Evolutionary conservation across 352 stramenopile species (phyloP).

Genomic region (Globisporangium mamillatum): DNA sequence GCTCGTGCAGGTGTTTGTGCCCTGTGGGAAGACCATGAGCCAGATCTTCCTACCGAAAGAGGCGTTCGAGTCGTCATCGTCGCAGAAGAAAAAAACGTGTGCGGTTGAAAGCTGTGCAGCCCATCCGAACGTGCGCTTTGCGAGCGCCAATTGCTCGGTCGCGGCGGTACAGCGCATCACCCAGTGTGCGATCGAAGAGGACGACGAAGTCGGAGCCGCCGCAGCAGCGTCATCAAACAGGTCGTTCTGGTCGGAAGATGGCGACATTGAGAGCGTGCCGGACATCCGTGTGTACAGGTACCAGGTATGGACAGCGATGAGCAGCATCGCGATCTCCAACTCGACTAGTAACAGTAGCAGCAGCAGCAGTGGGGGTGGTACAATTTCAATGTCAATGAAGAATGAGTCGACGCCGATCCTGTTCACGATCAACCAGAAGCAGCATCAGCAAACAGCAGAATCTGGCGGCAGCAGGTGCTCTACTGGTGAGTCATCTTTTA

Average conservation of each 20-base stretch:
- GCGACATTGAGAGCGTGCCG: constrained; percentile 1
- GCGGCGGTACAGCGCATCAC: background rate
- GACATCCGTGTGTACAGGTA: constrained; percentile 5
- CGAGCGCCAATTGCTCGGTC: constrained; percentile 10
- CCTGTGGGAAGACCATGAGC: constrained; percentile 10
- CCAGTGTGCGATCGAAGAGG: constrained; percentile 12
- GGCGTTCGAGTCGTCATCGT: background rate
- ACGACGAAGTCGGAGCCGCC: background rate
- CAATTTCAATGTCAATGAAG: background rate
- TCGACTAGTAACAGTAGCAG: background rate
- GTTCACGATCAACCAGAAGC: constrained; percentile 7
- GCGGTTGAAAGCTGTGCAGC: background rate
- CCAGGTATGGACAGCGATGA: background rate
- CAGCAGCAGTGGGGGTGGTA: background rate
- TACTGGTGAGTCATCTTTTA: background rate
- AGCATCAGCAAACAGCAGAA: background rate
- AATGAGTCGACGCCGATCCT: constrained; percentile 2
- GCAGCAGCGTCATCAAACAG: background rate
- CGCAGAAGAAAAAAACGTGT: background rate
- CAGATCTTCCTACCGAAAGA: constrained; percentile 10
- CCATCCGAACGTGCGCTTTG: background rate
- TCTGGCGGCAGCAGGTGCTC: background rate
- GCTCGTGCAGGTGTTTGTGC: constrained; percentile 15
- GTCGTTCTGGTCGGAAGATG: constrained; percentile 11
- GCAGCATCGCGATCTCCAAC: background rate